These are phyloP conservation scores for Gossypium ekmanianum DNA, from an alignment of 345 rosid genomes.

Conservation along the genomic window DNA sequence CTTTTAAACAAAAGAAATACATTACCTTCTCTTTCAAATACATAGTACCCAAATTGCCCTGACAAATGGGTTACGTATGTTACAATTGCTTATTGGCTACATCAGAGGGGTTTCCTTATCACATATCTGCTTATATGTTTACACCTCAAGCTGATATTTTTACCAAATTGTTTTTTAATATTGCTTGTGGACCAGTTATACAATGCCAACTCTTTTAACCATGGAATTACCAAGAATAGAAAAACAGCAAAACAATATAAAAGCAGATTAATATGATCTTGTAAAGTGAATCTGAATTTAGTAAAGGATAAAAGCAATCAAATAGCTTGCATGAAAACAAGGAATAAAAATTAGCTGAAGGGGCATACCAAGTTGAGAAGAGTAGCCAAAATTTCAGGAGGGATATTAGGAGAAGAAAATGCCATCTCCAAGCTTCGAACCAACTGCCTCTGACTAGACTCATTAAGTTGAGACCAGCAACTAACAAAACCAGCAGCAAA, in stretches of 20 bases:
- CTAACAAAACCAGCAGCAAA: slow-evolving; percentile 99
- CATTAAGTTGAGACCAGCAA: slow-evolving; percentile 93
- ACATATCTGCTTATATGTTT: not conserved
- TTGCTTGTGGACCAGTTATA: not conserved
- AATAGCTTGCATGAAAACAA: not conserved
- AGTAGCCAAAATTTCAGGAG: slow-evolving; percentile 98
- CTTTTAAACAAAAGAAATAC: not conserved
- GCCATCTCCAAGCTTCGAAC: slow-evolving; percentile 98
- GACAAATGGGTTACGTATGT: not conserved
- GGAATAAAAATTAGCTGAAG: not conserved
- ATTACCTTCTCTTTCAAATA: not conserved
- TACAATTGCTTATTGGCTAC: not conserved
- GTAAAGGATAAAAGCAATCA: not conserved
- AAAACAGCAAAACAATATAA: not conserved
- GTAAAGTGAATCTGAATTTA: not conserved
- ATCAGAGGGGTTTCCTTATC: not conserved
- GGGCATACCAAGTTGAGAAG: slow-evolving; percentile 77
- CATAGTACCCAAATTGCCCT: not conserved
- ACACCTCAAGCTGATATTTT: not conserved
- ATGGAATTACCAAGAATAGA: not conserved
- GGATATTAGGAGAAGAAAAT: slow-evolving; percentile 93
- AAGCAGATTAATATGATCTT: not conserved
- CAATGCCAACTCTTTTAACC: not conserved
- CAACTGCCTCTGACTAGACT: slow-evolving; percentile 80
- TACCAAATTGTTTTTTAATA: not conserved